Base-by-base conservation (phyloP, 805 yeast genomes). In the Wickerhamiella siamensis region DNA sequence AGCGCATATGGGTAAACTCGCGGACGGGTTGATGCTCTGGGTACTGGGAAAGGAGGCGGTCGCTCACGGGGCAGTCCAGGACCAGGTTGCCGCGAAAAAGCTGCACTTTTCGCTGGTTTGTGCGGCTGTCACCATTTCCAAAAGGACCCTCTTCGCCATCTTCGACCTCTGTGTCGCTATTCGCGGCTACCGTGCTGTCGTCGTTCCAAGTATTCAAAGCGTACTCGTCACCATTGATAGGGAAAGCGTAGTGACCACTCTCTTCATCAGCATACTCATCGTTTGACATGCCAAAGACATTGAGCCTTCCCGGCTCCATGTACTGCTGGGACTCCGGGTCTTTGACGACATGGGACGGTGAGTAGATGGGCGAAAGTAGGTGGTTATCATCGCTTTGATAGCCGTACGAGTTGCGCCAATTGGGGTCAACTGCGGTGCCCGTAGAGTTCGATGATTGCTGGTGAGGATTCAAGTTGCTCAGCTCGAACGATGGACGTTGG, bases 21-120 rank as follows among this genome's bases (percentile, higher is more conserved):
- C 87, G 57, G 67, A 62, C 58, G 45, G 72, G 55, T 55, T 68
- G 62, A 53, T 65, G 69, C 33, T 65, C 56, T 42, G 72, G 62
- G 52, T 71, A 78, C 51, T 73, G 74, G 38, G 64, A 61, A 34
- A 80, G 62, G 39, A 84, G 66, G 38, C 74, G 70, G 24, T 74
- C 71, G n/a, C 93, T 77, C 1, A 84, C 87, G 9, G 94, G 94
- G 55, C 94, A 84, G 60, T 84, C 95, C 45, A 84, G 69, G 27
- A 84, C 83, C 56, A 84, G 71, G 55, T 84, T 84, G 43, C 94
- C 95, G 47, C 73, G 70, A 56, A 72, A 75, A 58, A 77, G 65
- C 37, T 68, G 57, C 31, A 78, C 79, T 64, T 43, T 59, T 63
- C 38, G 55, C 48, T 17, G 70, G 62, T 44, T 59, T 58, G 34